Conservation (phyloP, 495 filamentous ascomycete species). For the Penicillium maclennaniae region DNA sequence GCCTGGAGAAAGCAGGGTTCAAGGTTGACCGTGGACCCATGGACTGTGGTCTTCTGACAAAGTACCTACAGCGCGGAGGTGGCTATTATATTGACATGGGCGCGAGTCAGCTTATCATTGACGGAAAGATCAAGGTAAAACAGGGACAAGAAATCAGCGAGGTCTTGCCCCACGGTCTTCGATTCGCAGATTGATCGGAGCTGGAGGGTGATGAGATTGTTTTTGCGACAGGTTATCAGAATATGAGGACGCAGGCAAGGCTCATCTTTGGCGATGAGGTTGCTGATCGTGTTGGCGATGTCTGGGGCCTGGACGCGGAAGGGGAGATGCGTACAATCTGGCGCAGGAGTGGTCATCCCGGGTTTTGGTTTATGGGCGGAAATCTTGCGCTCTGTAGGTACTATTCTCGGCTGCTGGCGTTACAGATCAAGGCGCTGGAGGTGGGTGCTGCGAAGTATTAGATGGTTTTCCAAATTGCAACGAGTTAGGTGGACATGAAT, state of each 20-base stretch:
- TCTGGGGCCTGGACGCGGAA: slow-evolving; percentile 78
- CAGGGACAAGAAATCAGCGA: slow-evolving; percentile 62
- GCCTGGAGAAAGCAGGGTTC: slow-evolving; percentile 64
- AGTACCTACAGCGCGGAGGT: slow-evolving; percentile 72
- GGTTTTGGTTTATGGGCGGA: slow-evolving; percentile 82
- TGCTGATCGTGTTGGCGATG: slow-evolving; percentile 59
- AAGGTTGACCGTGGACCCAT: slow-evolving; percentile 63
- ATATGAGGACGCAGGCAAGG: slow-evolving; percentile 63
- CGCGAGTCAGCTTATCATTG: slow-evolving; percentile 64
- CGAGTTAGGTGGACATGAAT: too few relatives aligned
- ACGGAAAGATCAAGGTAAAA: slow-evolving; percentile 74
- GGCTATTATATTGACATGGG: slow-evolving; percentile 81
- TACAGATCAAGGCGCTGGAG: slow-evolving; percentile 71
- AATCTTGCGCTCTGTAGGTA: slow-evolving; percentile 73
- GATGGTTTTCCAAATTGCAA: too few relatives aligned
- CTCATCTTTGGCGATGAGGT: slow-evolving; percentile 68
- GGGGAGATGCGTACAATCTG: slow-evolving; percentile 74
- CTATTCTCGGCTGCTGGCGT: slow-evolving; percentile 64
- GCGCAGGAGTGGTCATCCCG: slow-evolving; percentile 65
- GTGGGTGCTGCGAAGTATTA: slow-evolving; percentile 43
- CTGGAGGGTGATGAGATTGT: slow-evolving; percentile 77
- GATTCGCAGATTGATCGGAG: slow-evolving; percentile 62
- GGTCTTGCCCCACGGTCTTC: slow-evolving; percentile 56
- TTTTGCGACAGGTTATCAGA: slow-evolving; percentile 79
- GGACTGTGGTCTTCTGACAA: slow-evolving; percentile 62